Evolutionary conservation across 345 rosid genomes (phyloP).

Genomic region (Citrus inodora): DNA sequence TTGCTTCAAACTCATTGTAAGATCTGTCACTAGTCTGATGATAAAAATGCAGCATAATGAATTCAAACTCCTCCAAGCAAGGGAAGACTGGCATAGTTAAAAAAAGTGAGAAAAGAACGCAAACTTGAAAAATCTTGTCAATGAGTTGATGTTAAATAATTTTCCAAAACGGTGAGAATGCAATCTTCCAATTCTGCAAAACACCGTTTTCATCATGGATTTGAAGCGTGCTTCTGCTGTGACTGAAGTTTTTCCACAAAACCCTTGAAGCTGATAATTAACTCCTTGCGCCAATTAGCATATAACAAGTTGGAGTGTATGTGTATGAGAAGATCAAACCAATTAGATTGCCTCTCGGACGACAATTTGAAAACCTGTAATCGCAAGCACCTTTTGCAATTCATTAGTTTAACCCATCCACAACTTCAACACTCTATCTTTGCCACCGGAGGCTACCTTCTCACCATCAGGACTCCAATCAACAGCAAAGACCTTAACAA

Average conservation of each 20-base stretch:
- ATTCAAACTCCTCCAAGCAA: neutral
- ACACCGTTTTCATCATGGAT: neutral
- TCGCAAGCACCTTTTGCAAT: neutral
- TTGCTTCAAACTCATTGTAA: neutral
- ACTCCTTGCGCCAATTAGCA: neutral
- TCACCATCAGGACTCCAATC: conserved; percentile 99
- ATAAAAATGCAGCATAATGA: neutral
- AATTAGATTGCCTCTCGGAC: neutral
- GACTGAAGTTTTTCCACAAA: neutral
- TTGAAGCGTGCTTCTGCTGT: neutral
- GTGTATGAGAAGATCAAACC: neutral
- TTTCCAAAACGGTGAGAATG: neutral
- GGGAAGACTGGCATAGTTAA: neutral
- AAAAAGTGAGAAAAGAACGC: neutral
- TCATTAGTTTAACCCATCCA: conserved; percentile 70
- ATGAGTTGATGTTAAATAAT: too few species aligned
- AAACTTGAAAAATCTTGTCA: neutral
- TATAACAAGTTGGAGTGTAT: neutral
- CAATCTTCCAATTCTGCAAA: neutral
- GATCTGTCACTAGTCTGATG: neutral
- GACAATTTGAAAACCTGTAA: neutral
- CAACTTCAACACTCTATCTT: conserved; percentile 79
- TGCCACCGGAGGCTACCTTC: conserved; percentile 97
- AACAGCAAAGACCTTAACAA: conserved; percentile 73
- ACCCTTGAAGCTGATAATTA: neutral